Base-by-base conservation (phyloP, 768 basidiomycete genomes). In the Pholiota molesta region DNA sequence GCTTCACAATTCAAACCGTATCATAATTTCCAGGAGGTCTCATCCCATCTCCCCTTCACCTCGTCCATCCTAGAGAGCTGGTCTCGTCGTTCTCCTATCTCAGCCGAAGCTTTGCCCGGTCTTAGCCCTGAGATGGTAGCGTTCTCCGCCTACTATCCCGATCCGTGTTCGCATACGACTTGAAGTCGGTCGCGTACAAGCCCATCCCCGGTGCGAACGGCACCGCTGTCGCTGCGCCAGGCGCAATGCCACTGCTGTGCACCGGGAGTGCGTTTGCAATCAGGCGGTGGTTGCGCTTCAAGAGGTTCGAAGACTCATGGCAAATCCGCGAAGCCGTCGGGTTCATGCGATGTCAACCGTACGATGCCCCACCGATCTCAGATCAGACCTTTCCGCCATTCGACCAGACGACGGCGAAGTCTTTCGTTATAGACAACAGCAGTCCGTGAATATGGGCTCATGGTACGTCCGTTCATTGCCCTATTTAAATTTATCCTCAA, bases 401-500 rank as follows among this genome's bases (percentile, higher is more conserved):
- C 64, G 81, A 89, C 66, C 71, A 73, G 28, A 71, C 73, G n/a
- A 73, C 73, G 58, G 84, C 86, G 1, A 77, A 73, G 71, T 88
- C 2, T 86, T 81, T 65, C 81, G 87, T 6, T 89, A 90, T 64
- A 74, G 88, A 52, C 83, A 84, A 66, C 88, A 89, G 65, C 82
- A 83, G 56, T 79, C 81, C 6, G 88, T 90, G 16, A 90, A 90
- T 67, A 69, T 89, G 10, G 87, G 88, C 5, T 87, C 85, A 4
- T 87, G 86, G 87, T 86, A 54, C 44, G 72, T 62, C 16, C 47
- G 33, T 29, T 51, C 54, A 31, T 8, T 3, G 29, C 23, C 29
- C 42, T 26, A 5, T 55, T 55, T 28, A 39, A n/a, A 39, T 45
- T 9, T 28, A 17, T 40, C 7, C 40, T 28, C 11, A 53, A 40